A percentile compares a stretch with the other conserved stretches of the same genome.
phyloP scores from a whole-genome alignment of 2,329 filamentous ascomycete genomes.

The Aspergillus thermomutatus region DNA sequence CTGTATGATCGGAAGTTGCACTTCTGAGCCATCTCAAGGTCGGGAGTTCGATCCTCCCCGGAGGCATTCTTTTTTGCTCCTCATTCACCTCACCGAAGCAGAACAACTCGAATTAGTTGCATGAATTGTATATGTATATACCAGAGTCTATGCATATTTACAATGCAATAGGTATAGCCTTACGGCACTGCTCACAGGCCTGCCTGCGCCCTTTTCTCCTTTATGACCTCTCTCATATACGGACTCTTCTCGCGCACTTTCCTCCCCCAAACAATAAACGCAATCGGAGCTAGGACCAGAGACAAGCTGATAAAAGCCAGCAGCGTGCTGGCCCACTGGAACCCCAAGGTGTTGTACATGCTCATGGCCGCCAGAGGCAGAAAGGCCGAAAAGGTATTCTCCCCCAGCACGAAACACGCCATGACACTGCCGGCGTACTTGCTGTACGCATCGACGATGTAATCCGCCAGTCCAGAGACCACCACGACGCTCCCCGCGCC shows the following conservation, averaged over 20 bases:
- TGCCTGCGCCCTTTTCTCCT: not conserved
- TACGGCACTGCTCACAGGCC: not conserved
- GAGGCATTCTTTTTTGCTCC: not conserved
- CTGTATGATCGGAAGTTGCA: not conserved
- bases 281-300: slow-evolving; percentile 32
- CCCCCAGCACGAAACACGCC: slow-evolving; percentile 43
- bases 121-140: too few relatives aligned
- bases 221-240: slow-evolving; percentile 17
- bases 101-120: too few relatives aligned
- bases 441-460: slow-evolving; percentile 49
- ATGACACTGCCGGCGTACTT: slow-evolving; percentile 48
- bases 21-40: not conserved
- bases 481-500: slow-evolving; percentile 43
- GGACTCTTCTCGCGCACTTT: slow-evolving; percentile 25
- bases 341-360: slow-evolving; percentile 36
- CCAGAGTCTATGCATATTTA: not conserved
- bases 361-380: slow-evolving; percentile 40
- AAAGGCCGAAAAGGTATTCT: slow-evolving; percentile 44
- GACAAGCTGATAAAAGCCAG: slow-evolving; percentile 38
- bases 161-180: not conserved
- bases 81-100: slow-evolving; percentile 1
- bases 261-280: slow-evolving; percentile 36
- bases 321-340: slow-evolving; percentile 40
- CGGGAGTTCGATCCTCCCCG: not conserved
- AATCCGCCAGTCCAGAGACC: slow-evolving; percentile 47